Evolutionary conservation across 176 grass and related monocot genomes (phyloP), one percentile per base, ranked within the genome.

Genomic region (Eragrostis curvula): DNA sequence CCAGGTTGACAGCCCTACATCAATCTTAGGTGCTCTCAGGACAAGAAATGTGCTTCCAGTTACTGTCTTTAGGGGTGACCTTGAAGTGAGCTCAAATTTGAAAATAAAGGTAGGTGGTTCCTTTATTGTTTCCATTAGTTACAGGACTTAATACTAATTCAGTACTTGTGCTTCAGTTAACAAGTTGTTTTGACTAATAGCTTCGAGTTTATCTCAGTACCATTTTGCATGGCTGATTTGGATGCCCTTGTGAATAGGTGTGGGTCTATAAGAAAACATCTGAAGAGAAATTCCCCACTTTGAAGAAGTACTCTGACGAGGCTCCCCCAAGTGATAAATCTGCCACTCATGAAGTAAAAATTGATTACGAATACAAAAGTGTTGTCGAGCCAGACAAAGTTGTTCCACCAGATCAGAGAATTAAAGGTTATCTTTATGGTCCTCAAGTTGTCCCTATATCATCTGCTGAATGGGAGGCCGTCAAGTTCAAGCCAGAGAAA

Each of bases 191-290:
- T 48, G 36, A 61, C 68, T 43, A 6, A 5, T 55, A 49, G 66
- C 66, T 46, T 82, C 64, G 36, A 74, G 45, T 24, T 73, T 9
- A 76, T 53, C 18, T 39, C 11, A 83, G 78, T 67, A 23, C 50
- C 8, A 79, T 52, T 39, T 68, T 2, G 7, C 78, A 68, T 56
- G 32, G 9, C 67, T 81, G 57, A 48, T 82, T 67, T 66, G 17
- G 47, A 78, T 75, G 24, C 28, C 30, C 74, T 62, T 92, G 61
- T 90, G 62, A 87, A 74, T 57, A 98, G 96, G 96, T 98, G 55
- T 98, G 96, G 92, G 96, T 89, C 7, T 98, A 95, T 87, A 98
- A 98, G 83, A 98, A 98, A 83, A 93, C 96, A 78, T 85, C 83
- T 73, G 92, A 98, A 81, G 96, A 98, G 39, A 98, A 86, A 84